Percentiles rank a stretch among this genome's conserved stretches.
phyloP scores from a whole-genome alignment of 352 stramenopile species.

The Globisporangium takayamanum region DNA sequence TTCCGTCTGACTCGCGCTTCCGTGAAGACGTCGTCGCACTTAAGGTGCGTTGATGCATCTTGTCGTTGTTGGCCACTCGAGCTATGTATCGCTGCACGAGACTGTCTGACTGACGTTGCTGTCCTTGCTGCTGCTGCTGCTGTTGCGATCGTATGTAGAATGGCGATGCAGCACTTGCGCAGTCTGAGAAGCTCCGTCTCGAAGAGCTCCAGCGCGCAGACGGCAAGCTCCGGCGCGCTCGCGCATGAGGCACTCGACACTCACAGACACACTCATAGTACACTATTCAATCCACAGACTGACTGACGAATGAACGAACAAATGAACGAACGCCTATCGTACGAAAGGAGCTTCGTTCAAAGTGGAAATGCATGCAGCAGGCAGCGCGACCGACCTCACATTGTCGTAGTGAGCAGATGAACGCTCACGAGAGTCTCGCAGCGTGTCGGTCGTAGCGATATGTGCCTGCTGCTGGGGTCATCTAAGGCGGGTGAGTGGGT shows the following conservation, averaged over 20 bases:
- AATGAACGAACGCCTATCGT: too few relatives aligned
- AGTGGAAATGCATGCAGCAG: too few relatives aligned
- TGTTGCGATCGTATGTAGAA: conserved; percentile 17
- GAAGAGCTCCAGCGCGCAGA: conserved; percentile 69
- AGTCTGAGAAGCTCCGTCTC: conserved; percentile 59
- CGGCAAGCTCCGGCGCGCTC: conserved; percentile 22
- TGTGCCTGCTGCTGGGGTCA: neutral
- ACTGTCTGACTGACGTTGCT: neutral
- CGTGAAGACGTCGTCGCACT: conserved; percentile 58
- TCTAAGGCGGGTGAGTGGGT: neutral
- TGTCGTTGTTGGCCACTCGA: neutral
- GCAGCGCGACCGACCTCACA: neutral
- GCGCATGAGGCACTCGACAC: conserved; percentile 3
- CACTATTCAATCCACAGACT: conserved; percentile 1
- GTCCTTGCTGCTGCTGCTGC: neutral
- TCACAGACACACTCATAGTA: neutral
- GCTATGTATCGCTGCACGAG: neutral
- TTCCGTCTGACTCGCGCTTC: conserved; percentile 57
- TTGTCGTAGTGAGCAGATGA: neutral
- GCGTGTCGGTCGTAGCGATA: neutral
- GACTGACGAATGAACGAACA: neutral
- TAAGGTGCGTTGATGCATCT: conserved; percentile 19
- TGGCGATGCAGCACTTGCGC: conserved; percentile 45
- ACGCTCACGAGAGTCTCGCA: neutral
- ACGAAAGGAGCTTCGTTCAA: neutral